Evolutionary conservation across 495 filamentous ascomycete genomes (phyloP).

Genomic region (Xanthoparmelia taractica): DNA sequence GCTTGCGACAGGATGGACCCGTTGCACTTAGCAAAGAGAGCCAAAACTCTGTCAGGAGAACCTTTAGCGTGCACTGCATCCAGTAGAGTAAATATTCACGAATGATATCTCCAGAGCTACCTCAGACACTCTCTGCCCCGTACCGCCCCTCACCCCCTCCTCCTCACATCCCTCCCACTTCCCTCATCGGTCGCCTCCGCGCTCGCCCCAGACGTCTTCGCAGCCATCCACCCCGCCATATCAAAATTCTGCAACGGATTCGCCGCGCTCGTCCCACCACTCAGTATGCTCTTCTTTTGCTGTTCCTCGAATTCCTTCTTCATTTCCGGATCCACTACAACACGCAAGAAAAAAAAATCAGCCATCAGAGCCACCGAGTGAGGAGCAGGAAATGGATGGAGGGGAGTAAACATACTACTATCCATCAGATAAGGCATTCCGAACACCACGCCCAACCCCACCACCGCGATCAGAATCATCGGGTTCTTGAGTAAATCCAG

Average conservation of each 20-base stretch:
- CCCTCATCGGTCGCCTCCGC: slow-evolving; percentile 28
- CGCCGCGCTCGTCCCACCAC: slow-evolving; percentile 26
- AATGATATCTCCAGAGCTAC: not conserved
- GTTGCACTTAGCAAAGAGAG: too few relatives aligned
- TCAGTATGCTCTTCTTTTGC: slow-evolving; percentile 65
- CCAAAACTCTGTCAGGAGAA: too few relatives aligned
- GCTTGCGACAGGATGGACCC: not conserved
- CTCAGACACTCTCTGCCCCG: not conserved
- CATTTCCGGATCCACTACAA: slow-evolving; percentile 87
- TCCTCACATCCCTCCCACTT: slow-evolving; percentile 34
- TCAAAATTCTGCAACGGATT: slow-evolving; percentile 68
- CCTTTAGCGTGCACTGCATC: too few relatives aligned
- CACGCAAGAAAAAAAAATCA: not conserved
- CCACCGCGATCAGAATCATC: slow-evolving; percentile 85
- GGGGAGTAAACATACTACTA: slow-evolving; percentile 56
- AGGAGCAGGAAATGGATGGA: not conserved
- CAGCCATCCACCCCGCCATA: slow-evolving; percentile 76
- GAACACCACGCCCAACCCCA: slow-evolving; percentile 70
- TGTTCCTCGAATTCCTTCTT: slow-evolving; percentile 85
- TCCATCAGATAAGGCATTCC: slow-evolving; percentile 92
- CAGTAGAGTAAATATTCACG: too few relatives aligned
- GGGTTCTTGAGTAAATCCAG: slow-evolving; percentile 79
- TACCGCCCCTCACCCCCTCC: slow-evolving; percentile 28
- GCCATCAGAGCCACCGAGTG: not conserved
- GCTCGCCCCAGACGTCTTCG: slow-evolving; percentile 35